Percentiles rank a stretch among this genome's conserved stretches.
Conservation (phyloP, 768 basidiomycete genomes). For the Pleurotus pulmonarius region DNA sequence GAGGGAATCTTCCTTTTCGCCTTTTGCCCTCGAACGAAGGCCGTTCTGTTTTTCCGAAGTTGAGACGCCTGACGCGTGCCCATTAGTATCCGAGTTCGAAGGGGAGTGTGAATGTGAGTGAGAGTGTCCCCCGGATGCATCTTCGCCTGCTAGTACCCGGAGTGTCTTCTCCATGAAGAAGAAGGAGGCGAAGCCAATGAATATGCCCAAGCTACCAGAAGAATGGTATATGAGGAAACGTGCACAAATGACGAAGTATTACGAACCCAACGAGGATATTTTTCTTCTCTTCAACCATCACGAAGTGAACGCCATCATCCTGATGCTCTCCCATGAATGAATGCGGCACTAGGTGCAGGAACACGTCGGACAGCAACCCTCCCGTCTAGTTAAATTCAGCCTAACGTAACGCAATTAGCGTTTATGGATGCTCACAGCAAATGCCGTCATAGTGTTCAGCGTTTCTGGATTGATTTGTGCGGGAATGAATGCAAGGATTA, state of each 20-base stretch:
- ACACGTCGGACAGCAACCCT: slow-evolving; percentile 89
- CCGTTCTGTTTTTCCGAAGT: slow-evolving; percentile 36
- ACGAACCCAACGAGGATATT: slow-evolving; percentile 86
- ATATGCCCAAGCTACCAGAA: slow-evolving; percentile 60
- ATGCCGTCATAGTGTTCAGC: slow-evolving; percentile 91
- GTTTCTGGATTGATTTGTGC: slow-evolving; percentile 81
- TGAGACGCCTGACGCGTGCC: slow-evolving; percentile 44
- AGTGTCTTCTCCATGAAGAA: slow-evolving; percentile 93
- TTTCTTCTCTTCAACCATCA: slow-evolving; percentile 87
- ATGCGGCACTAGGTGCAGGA: slow-evolving; percentile 88
- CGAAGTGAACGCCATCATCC: slow-evolving; percentile 65
- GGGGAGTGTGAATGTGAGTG: slow-evolving; percentile 37
- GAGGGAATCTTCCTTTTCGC: slow-evolving; percentile 18
- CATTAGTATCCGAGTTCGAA: slow-evolving; percentile 14
- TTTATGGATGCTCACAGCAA: slow-evolving; percentile 57
- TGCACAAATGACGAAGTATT: background rate
- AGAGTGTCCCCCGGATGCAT: slow-evolving; percentile 55
- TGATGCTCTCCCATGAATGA: slow-evolving; percentile 88
- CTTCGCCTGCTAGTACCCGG: slow-evolving; percentile 66
- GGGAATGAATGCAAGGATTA: slow-evolving; percentile 92
- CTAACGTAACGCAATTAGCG: slow-evolving; percentile 4
- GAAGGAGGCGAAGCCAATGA: slow-evolving; percentile 84
- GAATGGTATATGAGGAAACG: background rate
- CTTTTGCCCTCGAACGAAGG: slow-evolving; percentile 43
- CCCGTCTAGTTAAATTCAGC: slow-evolving; percentile 53